Evolutionary conservation across 1,284 basidiomycete species (phyloP).

Genomic region (Fomitopsis schrenkii): DNA sequence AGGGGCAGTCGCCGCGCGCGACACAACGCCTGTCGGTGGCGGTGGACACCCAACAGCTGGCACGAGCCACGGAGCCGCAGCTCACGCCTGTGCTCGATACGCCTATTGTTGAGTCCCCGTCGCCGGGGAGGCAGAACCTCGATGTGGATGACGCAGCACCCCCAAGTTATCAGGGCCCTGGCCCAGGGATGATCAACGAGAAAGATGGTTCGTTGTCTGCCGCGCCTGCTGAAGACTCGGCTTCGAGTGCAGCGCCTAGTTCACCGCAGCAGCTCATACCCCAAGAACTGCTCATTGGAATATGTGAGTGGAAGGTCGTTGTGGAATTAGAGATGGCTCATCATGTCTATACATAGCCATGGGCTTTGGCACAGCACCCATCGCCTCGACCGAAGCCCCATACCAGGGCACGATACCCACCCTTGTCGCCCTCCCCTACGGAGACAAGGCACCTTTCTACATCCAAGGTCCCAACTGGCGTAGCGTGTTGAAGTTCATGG

Average conservation of each 20-base stretch:
- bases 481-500: constrained; percentile 67
- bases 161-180: background rate
- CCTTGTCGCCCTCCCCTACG: constrained; percentile 66
- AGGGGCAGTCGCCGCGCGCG: background rate
- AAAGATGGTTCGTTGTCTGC: background rate
- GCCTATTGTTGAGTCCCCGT: background rate
- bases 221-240: background rate
- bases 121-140: background rate
- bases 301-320: constrained; percentile 50
- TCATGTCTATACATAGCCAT: constrained; percentile 39
- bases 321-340: background rate
- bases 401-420: constrained; percentile 60
- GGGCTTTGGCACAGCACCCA: constrained; percentile 56
- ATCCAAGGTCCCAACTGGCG: constrained; percentile 71
- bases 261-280: background rate
- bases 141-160: background rate
- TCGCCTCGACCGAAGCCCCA: constrained; percentile 40
- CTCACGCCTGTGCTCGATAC: background rate
- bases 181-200: background rate
- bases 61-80: background rate
- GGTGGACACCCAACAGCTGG: background rate
- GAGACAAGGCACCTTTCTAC: constrained; percentile 62
- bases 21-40: background rate
- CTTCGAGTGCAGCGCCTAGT: background rate
- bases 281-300: constrained; percentile 50